Evolutionary conservation across 192 early-diverging fungal species (phyloP).

Genomic region (Coemansia sp.): DNA sequence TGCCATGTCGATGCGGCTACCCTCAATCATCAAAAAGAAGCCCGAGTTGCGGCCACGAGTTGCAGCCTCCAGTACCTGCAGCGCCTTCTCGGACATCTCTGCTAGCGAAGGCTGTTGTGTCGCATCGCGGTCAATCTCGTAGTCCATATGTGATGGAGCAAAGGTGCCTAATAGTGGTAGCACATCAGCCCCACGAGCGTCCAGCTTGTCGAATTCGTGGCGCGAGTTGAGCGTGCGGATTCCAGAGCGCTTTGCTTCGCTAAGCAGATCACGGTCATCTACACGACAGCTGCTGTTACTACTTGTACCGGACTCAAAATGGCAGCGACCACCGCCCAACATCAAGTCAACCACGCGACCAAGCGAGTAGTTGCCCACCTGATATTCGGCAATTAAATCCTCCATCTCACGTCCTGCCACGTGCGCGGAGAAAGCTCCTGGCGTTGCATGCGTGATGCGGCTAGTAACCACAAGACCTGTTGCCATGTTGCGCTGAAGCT

Average conservation of each 20-base stretch:
- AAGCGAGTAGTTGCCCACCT: constrained; percentile 86
- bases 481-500: constrained; percentile 65
- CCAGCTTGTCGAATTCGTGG: constrained; percentile 64
- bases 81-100: constrained; percentile 84
- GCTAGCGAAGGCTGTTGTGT: constrained; percentile 71
- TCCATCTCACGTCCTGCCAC: constrained; percentile 76
- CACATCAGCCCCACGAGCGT: constrained; percentile 13
- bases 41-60: constrained; percentile 60
- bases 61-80: constrained; percentile 66
- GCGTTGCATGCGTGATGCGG: constrained; percentile 92
- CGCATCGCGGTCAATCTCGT: constrained; percentile 79
- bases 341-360: constrained; percentile 82
- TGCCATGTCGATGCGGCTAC: constrained; percentile 95
- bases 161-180: constrained; percentile 80
- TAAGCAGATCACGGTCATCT: constrained; percentile 71
- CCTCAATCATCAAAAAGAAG: constrained; percentile 98
- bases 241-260: constrained; percentile 59
- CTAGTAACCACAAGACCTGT: constrained; percentile 94
- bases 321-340: constrained; percentile 90
- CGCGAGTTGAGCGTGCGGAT: constrained; percentile 63
- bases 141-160: constrained; percentile 85
- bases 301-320: constrained; percentile 73
- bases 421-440: constrained; percentile 80
- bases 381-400: constrained; percentile 82
- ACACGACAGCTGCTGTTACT: constrained; percentile 67